These are phyloP conservation scores for Stenocarpella maydis DNA, from an alignment of 2,329 filamentous ascomycete species.

Conservation along the genomic window DNA sequence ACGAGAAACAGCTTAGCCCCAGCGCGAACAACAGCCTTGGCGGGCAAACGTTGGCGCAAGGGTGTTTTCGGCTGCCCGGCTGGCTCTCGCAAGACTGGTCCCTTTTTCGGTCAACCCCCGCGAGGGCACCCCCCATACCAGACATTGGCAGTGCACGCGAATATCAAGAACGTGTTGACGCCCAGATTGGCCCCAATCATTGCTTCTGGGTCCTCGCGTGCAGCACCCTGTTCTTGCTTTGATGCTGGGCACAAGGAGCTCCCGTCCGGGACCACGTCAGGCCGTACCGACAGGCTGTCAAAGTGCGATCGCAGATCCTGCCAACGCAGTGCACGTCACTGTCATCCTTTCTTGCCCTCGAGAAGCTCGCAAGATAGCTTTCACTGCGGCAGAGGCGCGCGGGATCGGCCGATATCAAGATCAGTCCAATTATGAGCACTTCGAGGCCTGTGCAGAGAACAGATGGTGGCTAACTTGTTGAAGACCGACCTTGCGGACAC, in stretches of 20 bases:
- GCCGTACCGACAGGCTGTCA: constrained; percentile 14
- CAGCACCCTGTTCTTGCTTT: background rate
- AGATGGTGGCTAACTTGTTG: constrained; percentile 19
- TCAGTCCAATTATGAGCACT: constrained; percentile 5
- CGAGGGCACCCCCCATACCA: background rate
- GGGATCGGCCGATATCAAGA: constrained; percentile 20
- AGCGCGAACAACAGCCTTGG: background rate
- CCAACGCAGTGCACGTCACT: background rate
- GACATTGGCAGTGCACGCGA: background rate
- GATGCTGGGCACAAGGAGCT: background rate
- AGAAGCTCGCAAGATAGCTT: constrained; percentile 17
- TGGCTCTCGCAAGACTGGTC: constrained; percentile 15
- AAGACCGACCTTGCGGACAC: constrained; percentile 2
- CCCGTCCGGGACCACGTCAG: constrained; percentile 2
- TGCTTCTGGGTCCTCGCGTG: background rate
- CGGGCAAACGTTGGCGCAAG: no score
- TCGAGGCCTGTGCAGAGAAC: background rate
- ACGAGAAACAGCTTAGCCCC: constrained; percentile 22
- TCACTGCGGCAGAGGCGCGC: constrained; percentile 6
- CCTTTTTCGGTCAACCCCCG: background rate
- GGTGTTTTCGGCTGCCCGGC: no score
- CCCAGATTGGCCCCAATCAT: background rate
- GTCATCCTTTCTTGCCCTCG: constrained; percentile 8
- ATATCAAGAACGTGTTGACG: background rate
- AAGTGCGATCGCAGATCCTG: background rate